Evolutionary conservation across 352 stramenopile species (phyloP), one percentile per base, ranked within the genome.

Genomic region (Pythium aquatile): DNA sequence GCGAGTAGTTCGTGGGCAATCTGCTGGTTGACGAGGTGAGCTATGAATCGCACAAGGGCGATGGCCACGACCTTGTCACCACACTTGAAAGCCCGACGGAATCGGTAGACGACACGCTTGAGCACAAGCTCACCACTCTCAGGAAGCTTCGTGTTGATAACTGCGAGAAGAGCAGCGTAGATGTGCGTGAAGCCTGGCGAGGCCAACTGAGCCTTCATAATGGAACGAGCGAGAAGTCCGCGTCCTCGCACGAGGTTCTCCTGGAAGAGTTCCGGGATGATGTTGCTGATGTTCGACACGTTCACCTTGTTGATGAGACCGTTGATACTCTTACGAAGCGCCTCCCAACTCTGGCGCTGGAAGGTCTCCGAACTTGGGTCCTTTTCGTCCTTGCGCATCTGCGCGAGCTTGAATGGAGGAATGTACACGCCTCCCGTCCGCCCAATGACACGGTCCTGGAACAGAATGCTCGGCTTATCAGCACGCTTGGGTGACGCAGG

Each of bases 111-210:
- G 1, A 98, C 85, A 39, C 97, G 81, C 61, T 96, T 96, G 26
- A 98, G 66, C 20, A 98, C 60, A 3, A 98, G 77, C 65, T 99
- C 97, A 30, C 98, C 98, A 53, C 97, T 97, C 72, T 99, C 97
- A 0, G 98, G 98, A 51, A 99, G 88, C 70, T 99, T 99, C 1
- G 97, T 99, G 79, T 99, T 99, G 49, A 99, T 69, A n/a, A 99
- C 98, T 1, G 97, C 92, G 24, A 99, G 83, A 1, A 99, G 68
- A 10, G 96, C 94, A 3, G 97, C 97, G 72, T 99, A 99, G 47
- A 98, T 94, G 77, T 97, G 90, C 52, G 95, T 98, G 70, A 98
- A 98, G 10, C 96, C 91, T 16, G 97, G 96, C 24, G 96, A 99
- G 1, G 94, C 96, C 26, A 98, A 70, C 60, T 99, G 95, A 8